Conservation (phyloP, 805 yeast genomes). For the Metschnikowia lunata region DNA sequence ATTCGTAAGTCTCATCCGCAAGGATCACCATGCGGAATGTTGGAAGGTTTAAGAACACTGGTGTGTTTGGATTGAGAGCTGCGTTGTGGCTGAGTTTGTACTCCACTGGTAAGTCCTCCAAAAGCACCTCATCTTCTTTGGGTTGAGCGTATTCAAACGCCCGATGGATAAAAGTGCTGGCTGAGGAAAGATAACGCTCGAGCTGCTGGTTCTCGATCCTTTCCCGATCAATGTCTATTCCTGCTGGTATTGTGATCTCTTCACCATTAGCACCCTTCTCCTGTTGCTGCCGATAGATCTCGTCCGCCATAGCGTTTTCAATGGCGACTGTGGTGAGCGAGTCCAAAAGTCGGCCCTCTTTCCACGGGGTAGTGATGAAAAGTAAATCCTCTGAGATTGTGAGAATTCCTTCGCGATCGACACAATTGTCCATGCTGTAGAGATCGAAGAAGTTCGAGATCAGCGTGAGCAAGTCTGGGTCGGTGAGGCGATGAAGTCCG, state of each 20-base stretch:
- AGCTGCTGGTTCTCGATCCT: slow-evolving; percentile 59
- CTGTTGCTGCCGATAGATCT: slow-evolving; percentile 43
- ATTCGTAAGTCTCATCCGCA: slow-evolving; percentile 91
- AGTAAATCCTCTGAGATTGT: slow-evolving; percentile 84
- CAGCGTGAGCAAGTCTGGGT: slow-evolving; percentile 71
- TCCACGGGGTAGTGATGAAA: slow-evolving; percentile 80
- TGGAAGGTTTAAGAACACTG: slow-evolving; percentile 70
- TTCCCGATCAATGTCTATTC: slow-evolving; percentile 59
- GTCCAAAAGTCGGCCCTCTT: slow-evolving; percentile 67
- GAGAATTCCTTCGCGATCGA: slow-evolving; percentile 75
- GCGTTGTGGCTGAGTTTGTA: slow-evolving; percentile 56
- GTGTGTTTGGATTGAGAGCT: slow-evolving; percentile 77
- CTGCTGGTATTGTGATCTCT: slow-evolving; percentile 48
- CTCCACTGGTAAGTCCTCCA: slow-evolving; percentile 36
- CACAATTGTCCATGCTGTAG: slow-evolving; percentile 51
- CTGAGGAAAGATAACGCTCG: slow-evolving; percentile 82
- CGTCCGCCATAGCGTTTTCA: slow-evolving; percentile 64
- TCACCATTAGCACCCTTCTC: slow-evolving; percentile 24
- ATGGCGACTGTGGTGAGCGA: slow-evolving; percentile 56
- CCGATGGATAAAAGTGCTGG: slow-evolving; percentile 78
- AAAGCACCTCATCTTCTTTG: slow-evolving; percentile 39
- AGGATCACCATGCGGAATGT: slow-evolving; percentile 92
- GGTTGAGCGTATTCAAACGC: slow-evolving; percentile 90
- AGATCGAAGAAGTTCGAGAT: slow-evolving; percentile 76
- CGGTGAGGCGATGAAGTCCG: slow-evolving; percentile 68